Evolutionary conservation across 208 protist species (phyloP), one percentile per base, ranked within the genome.

Genomic region (Trypanosoma mega): DNA sequence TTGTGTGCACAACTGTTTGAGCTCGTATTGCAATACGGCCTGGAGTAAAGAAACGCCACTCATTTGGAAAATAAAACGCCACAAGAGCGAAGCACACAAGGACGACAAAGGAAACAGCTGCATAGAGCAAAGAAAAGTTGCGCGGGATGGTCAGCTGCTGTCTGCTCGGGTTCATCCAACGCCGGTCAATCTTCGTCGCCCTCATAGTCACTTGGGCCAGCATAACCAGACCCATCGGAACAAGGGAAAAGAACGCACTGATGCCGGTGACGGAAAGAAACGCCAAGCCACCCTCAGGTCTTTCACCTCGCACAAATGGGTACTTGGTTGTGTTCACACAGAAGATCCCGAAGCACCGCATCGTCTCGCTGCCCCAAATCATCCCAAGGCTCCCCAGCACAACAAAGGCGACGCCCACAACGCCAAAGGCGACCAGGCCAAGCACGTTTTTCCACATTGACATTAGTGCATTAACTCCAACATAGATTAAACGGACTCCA

Each of bases 11-110:
- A 7, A 29, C 16, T 14, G 56, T 7, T 14, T 26, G 30, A 1
- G 74, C 81, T 30, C 64, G 68, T 43, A 31, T 23, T 8, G 75
- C 66, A n/a, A 85, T 80, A 8, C 34, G n/a, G 1, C 16, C 12
- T 6, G 78, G 8, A 20, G 27, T 61, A 33, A 80, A 73, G 6
- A 55, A 18, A 11, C 63, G 68, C 20, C 64, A 62, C 29, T 77
- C 71, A 36, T 89, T 89, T 8, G 82, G 82, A 11, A 89, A 39
- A 53, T 79, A 85, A 39, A 80, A 74, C 5, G 76, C 56, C 44
- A 80, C 12, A 20, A 79, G 20, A 16, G 61, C 72, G 24, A 52
- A 72, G 6, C 72, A 64, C 0, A 64, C 12, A n/a, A 81, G 46
- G 23, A 66, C 49, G 12, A 63, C 11, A 16, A 66, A 37, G 24